Evolutionary conservation across 2,329 filamentous ascomycete species (phyloP).

Genomic region (Fusarium proliferatum): DNA sequence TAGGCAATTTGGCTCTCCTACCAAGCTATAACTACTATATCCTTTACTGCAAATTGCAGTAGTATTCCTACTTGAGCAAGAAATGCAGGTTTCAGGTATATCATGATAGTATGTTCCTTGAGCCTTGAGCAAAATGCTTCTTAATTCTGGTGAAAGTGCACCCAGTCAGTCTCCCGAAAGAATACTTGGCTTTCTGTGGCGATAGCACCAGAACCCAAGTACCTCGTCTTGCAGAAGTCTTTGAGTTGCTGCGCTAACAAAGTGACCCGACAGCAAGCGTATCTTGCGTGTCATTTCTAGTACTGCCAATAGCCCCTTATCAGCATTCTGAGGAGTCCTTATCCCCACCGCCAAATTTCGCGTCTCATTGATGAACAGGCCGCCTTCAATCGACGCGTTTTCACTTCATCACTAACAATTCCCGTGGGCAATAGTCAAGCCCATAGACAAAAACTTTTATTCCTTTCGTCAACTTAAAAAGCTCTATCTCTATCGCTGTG

Average conservation of each 20-base stretch:
- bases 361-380: not conserved
- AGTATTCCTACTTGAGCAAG: rapidly evolving
- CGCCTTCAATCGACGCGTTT: no score
- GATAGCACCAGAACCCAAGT: rapidly evolving
- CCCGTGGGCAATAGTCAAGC: rapidly evolving
- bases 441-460: not conserved
- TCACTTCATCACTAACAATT: not conserved
- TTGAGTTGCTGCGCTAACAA: rapidly evolving
- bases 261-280: rapidly evolving
- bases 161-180: rapidly evolving
- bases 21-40: no score
- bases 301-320: rapidly evolving
- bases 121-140: rapidly evolving
- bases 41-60: rapidly evolving
- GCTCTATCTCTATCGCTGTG: not conserved
- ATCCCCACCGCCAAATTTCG: not conserved
- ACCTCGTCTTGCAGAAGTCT: rapidly evolving
- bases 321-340: no score
- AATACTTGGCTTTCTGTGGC: rapidly evolving
- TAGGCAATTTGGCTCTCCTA: rapidly evolving
- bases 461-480: rapidly evolving
- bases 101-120: rapidly evolving
- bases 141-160: rapidly evolving
- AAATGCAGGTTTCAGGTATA: rapidly evolving
- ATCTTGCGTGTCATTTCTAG: rapidly evolving